Evolutionary conservation across 805 yeast genomes (phyloP), one percentile per base, ranked within the genome.

Genomic region (Starmerella scarabaei): DNA sequence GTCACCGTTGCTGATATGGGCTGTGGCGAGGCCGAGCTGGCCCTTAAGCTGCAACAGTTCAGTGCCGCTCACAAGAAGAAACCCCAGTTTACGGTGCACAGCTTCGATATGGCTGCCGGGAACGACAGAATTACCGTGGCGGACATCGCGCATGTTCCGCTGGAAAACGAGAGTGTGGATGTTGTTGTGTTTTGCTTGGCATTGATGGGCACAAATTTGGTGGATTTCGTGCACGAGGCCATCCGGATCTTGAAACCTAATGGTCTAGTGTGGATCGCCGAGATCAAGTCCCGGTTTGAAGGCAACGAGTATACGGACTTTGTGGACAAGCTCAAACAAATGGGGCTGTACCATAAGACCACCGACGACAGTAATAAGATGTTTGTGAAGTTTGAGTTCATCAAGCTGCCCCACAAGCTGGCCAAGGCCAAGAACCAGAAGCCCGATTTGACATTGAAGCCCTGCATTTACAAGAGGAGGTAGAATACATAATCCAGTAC

Each of bases 1-100:
- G 75, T 88, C 28, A 84, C 80, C 3, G 71, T 91, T 43, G 96
- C 97, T 0, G 98, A 91, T 63, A 88, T 91, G 97, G 99, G 98
- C 9, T 91, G 98, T 60, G 99, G 98, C 41, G 98, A 91, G 60
- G 98, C 97, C 0, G 80, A 81, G 52, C 68, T 91, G 35, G 81
- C 84, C 51, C 69, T 82, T 37, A 53, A 54, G 44, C 39, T 47
- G 5, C 3, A 27, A 14, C 30, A 32, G 21, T 9, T 45, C 21
- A 23, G 38, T 12, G 21, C 33, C 7, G 14, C 5, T 4, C 9
- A 12, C 4, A 11, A 5, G 15, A 32, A 32, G 17, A 30, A 38
- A 53, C 58, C 60, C 19, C 59, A 64, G 27, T 68, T 67, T 40
- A 65, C 71, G 36, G 84, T 86, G 16, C 93, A 84, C 60, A 79